Evolutionary conservation across 805 yeast species (phyloP).

Genomic region (Nadsonia fulvescens): DNA sequence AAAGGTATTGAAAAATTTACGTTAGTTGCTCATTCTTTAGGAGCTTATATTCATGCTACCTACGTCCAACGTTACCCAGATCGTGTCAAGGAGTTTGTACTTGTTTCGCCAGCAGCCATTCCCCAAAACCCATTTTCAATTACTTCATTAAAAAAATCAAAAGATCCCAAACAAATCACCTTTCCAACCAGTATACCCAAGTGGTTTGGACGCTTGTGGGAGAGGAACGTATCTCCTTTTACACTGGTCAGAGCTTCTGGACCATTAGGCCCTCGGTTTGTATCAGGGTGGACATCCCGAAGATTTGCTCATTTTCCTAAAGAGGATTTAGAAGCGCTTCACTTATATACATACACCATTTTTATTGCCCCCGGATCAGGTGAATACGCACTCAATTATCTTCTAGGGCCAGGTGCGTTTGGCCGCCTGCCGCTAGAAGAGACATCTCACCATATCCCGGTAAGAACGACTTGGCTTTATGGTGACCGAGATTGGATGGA

Average conservation of each 20-base stretch:
- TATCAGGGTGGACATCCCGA: conserved; percentile 78
- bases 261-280: conserved; percentile 66
- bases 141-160: conserved; percentile 5
- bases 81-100: conserved; percentile 45
- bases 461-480: conserved; percentile 66
- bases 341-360: conserved; percentile 64
- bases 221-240: conserved; percentile 73
- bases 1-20: conserved; percentile 33
- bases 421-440: conserved; percentile 57
- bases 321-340: conserved; percentile 36
- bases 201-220: conserved; percentile 77
- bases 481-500: conserved; percentile 69
- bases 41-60: conserved; percentile 64
- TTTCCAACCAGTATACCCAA: conserved; percentile 33
- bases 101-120: conserved; percentile 84
- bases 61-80: conserved; percentile 45
- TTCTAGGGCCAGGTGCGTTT: conserved; percentile 79
- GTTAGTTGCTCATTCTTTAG: conserved; percentile 75
- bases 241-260: conserved; percentile 59
- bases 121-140: conserved; percentile 25
- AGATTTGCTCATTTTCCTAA: conserved; percentile 44
- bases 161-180: conserved; percentile 3
- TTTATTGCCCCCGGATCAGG: conserved; percentile 84
- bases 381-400: conserved; percentile 72
- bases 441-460: conserved; percentile 22